These are phyloP conservation scores for Aspergillus intermedius DNA, from an alignment of 2,329 filamentous ascomycete species.

Conservation along the genomic window DNA sequence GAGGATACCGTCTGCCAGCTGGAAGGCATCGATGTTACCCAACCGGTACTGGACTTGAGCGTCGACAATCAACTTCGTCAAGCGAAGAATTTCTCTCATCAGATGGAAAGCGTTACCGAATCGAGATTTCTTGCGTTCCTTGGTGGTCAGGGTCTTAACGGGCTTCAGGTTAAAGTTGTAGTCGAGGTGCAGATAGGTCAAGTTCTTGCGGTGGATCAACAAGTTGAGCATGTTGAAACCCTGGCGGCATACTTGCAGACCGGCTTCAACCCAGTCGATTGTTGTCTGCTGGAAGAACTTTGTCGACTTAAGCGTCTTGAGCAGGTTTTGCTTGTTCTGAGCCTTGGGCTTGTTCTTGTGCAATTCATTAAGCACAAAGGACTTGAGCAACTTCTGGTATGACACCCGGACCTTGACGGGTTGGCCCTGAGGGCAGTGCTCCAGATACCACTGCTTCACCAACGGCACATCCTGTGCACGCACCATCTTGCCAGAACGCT, in stretches of 20 bases:
- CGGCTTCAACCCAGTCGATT: slow-evolving; percentile 98
- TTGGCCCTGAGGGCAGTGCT: slow-evolving; percentile 84
- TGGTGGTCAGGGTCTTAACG: slow-evolving; percentile 96
- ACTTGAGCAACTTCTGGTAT: slow-evolving; percentile 96
- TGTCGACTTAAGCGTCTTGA: slow-evolving; percentile 84
- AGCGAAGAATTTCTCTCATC: slow-evolving; percentile 92
- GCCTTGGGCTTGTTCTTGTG: slow-evolving; percentile 95
- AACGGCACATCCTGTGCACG: slow-evolving; percentile 93
- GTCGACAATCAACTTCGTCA: slow-evolving; percentile 97
- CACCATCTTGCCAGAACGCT: slow-evolving; percentile 90
- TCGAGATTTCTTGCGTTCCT: slow-evolving; percentile 97
- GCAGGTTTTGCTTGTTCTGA: slow-evolving; percentile 85
- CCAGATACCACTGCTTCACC: slow-evolving; percentile 97
- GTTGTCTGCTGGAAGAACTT: slow-evolving; percentile 99
- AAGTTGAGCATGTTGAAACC: slow-evolving; percentile 99
- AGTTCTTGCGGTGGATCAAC: slow-evolving; percentile 94
- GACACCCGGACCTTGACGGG: slow-evolving; percentile 97
- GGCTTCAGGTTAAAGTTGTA: slow-evolving; percentile 99
- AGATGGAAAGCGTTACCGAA: slow-evolving; percentile 99
- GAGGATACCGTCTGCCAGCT: slow-evolving; percentile 95
- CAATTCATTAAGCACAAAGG: slow-evolving; percentile 89
- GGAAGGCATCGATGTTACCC: slow-evolving; percentile 97
- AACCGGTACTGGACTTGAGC: slow-evolving; percentile 96
- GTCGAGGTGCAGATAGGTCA: slow-evolving; percentile 95
- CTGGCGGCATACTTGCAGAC: slow-evolving; percentile 93